Conservation (phyloP, 768 basidiomycete species). For the Boletus rufocinnamomeus region DNA sequence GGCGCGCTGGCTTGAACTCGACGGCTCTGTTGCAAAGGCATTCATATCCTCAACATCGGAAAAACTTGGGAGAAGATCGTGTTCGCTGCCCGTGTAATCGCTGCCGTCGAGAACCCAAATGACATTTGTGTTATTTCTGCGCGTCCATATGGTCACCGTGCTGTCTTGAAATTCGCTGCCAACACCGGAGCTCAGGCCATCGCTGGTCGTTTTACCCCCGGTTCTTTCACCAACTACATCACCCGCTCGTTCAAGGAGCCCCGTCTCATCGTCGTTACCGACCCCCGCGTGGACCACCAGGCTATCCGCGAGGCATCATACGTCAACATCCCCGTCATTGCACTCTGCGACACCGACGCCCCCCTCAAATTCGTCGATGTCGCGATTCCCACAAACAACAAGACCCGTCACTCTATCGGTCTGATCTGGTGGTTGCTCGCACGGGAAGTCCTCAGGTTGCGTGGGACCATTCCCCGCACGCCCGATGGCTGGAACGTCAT, state of each 20-base stretch:
- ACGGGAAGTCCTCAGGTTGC: slow-evolving; percentile 94
- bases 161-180: slow-evolving; percentile 96
- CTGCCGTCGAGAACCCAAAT: slow-evolving; percentile 96
- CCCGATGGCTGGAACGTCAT: slow-evolving; percentile 96
- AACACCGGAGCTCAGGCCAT: slow-evolving; percentile 99
- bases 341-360: slow-evolving; percentile 98
- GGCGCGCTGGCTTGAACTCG: slow-evolving; percentile 15
- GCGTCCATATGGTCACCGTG: slow-evolving; percentile 98
- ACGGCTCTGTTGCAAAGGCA: slow-evolving; percentile 54
- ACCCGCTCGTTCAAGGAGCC: slow-evolving; percentile 99
- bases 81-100: slow-evolving; percentile 95
- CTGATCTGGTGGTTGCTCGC: slow-evolving; percentile 97
- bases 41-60: slow-evolving; percentile 96
- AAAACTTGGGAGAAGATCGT: slow-evolving; percentile 99
- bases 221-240: slow-evolving; percentile 99
- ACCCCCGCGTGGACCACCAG: slow-evolving; percentile 99
- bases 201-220: slow-evolving; percentile 98
- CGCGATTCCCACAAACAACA: slow-evolving; percentile 99
- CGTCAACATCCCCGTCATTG: slow-evolving; percentile 99
- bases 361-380: slow-evolving; percentile 97
- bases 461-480: slow-evolving; percentile 90
- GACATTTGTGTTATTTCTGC: slow-evolving; percentile 98
- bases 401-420: slow-evolving; percentile 95
- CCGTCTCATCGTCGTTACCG: slow-evolving; percentile 96
- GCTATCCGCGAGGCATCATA: slow-evolving; percentile 99